These are phyloP conservation scores for Candida palmyrensis DNA, from an alignment of 805 yeast genomes.

Conservation along the genomic window DNA sequence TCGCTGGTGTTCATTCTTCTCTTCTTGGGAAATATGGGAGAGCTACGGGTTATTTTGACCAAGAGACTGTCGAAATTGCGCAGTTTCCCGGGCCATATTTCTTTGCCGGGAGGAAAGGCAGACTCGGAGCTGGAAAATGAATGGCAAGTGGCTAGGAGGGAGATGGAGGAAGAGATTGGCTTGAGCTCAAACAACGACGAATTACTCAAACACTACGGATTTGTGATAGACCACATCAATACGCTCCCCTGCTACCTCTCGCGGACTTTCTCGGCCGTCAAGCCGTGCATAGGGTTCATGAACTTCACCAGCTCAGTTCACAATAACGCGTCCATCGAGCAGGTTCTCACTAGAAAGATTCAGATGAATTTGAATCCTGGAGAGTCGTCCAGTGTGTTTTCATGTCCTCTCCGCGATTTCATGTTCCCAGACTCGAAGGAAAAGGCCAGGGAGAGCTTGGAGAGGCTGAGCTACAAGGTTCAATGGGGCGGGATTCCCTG, in stretches of 20 bases:
- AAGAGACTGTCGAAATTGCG: conserved; percentile 65
- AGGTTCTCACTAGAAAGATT: conserved; percentile 21
- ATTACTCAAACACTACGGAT: conserved; percentile 43
- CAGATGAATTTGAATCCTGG: conserved; percentile 63
- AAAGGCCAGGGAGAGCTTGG: conserved; percentile 23
- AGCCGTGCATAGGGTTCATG: conserved; percentile 72
- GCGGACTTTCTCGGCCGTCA: conserved; percentile 75
- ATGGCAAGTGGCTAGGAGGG: conserved; percentile 74
- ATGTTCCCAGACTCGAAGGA: conserved; percentile 23
- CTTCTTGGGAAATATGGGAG: conserved; percentile 68
- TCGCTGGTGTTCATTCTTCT: conserved; percentile 76
- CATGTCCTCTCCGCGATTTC: conserved; percentile 65
- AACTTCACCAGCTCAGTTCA: conserved; percentile 22
- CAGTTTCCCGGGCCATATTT: conserved; percentile 83
- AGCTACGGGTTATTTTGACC: conserved; percentile 73
- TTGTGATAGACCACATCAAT: conserved; percentile 55
- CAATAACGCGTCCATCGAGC: conserved; percentile 12
- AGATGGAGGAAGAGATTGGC: conserved; percentile 86
- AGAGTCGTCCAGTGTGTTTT: conserved; percentile 66
- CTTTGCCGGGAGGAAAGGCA: conserved; percentile 92
- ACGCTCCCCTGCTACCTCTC: conserved; percentile 76
- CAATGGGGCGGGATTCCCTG: conserved; percentile 74
- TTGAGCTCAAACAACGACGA: conserved; percentile 44
- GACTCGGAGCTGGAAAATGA: conserved; percentile 63
- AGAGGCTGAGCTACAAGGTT: conserved; percentile 28